Conservation (phyloP, 1,284 basidiomycete genomes). For the Rhodotorula sp. region DNA sequence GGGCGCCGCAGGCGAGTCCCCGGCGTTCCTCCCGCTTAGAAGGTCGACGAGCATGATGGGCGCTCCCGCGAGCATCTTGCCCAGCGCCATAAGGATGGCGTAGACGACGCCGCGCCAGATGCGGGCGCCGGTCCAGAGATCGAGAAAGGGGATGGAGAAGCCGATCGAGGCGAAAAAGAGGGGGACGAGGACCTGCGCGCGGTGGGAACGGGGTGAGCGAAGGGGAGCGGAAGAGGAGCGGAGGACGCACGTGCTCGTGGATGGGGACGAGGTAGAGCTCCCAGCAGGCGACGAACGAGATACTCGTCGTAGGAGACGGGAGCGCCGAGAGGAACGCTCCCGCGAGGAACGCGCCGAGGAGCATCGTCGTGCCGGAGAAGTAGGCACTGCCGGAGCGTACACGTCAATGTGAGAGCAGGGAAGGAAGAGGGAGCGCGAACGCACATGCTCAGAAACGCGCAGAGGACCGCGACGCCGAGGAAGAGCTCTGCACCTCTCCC, state of each 20-base stretch:
- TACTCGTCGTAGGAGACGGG: constrained; percentile 9
- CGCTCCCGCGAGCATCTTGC: constrained; percentile 54
- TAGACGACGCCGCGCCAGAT: constrained; percentile 61
- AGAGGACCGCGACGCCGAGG: constrained; percentile 27
- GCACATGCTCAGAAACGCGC: constrained; percentile 46
- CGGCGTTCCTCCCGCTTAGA: background rate
- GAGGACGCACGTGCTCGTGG: constrained; percentile 19
- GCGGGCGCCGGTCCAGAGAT: constrained; percentile 55
- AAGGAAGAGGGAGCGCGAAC: constrained; percentile 31
- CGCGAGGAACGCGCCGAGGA: constrained; percentile 57
- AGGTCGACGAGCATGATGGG: constrained; percentile 50
- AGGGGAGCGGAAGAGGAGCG: background rate
- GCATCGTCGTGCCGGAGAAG: constrained; percentile 54
- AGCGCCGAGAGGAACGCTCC: constrained; percentile 49
- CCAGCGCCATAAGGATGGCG: constrained; percentile 58
- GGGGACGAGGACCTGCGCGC: constrained; percentile 56
- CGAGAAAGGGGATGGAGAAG: constrained; percentile 59
- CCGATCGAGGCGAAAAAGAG: constrained; percentile 63
- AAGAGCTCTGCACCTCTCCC: constrained; percentile 9
- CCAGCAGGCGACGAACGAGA: constrained; percentile 18
- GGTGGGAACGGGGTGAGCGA: too few species aligned
- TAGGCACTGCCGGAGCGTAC: constrained; percentile 14
- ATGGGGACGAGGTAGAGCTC: constrained; percentile 1
- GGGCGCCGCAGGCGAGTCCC: too few species aligned
- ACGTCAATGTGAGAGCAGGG: constrained; percentile 9